Conservation (phyloP, 371 early-diverging fungal genomes). For the Ecytonucleospora hepatopenaei region DNA sequence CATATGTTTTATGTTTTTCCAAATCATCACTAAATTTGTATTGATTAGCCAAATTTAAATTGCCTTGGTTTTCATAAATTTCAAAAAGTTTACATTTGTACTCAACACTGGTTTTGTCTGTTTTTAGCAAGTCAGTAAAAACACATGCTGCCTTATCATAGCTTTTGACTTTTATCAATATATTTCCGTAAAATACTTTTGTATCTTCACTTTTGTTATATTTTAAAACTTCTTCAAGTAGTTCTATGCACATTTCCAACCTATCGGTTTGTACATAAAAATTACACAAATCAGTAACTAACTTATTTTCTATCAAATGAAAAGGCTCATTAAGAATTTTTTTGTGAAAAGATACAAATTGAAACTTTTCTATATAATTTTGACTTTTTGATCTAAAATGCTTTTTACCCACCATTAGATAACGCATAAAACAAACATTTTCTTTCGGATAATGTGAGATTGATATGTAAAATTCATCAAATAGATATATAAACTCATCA, state of each 20-base stretch:
- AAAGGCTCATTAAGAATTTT: slow-evolving; percentile 4
- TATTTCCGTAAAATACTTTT: slow-evolving; percentile 14
- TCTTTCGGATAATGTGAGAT: background rate
- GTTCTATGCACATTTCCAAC: slow-evolving; percentile 1
- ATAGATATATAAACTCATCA: slow-evolving; percentile 5
- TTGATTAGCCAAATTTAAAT: slow-evolving; percentile 46
- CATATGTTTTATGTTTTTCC: slow-evolving; percentile 31
- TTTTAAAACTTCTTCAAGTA: slow-evolving; percentile 11
- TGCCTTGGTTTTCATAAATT: slow-evolving; percentile 46
- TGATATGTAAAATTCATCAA: slow-evolving; percentile 5
- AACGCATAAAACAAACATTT: background rate
- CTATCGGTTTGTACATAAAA: slow-evolving; percentile 5
- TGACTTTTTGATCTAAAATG: background rate
- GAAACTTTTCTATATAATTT: background rate
- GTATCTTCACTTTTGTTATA: slow-evolving; percentile 24
- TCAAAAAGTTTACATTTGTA: slow-evolving; percentile 45
- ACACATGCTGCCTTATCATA: slow-evolving; percentile 26
- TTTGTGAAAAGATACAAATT: slow-evolving; percentile 6
- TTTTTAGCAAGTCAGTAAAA: slow-evolving; percentile 36
- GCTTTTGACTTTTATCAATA: slow-evolving; percentile 3
- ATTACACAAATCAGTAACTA: background rate
- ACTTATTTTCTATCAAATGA: background rate
- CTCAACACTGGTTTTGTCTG: slow-evolving; percentile 27
- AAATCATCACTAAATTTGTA: slow-evolving; percentile 37
- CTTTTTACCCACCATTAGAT: too few relatives aligned